Evolutionary conservation across 1,284 basidiomycete genomes (phyloP).

Genomic region (Ganoderma sp.): DNA sequence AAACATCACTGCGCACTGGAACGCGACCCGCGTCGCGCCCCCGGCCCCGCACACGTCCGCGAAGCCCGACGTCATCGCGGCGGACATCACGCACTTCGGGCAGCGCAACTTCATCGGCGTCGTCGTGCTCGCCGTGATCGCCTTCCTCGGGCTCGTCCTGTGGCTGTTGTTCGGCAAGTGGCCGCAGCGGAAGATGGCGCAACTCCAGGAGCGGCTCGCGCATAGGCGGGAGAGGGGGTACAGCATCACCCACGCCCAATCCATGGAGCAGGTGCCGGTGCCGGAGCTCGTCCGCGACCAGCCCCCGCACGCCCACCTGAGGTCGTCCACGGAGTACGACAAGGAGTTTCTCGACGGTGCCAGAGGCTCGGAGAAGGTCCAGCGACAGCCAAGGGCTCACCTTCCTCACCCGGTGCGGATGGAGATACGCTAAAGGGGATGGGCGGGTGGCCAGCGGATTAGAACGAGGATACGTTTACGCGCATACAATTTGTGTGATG

Average conservation of each 20-base stretch:
- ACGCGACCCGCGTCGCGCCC: constrained; percentile 7
- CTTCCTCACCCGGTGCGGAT: constrained; percentile 1
- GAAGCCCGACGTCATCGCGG: constrained; percentile 21
- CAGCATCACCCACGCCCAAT: constrained; percentile 1
- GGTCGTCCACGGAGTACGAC: neutral
- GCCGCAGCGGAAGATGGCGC: constrained; percentile 32
- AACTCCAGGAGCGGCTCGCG: constrained; percentile 13
- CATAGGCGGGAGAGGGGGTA: constrained; percentile 8
- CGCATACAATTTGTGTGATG: constrained; percentile 11
- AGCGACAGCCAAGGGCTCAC: neutral
- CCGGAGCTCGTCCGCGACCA: constrained; percentile 13
- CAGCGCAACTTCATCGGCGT: constrained; percentile 40
- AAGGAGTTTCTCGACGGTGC: neutral
- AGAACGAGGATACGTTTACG: constrained; percentile 12
- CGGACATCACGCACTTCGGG: constrained; percentile 24
- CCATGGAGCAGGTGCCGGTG: constrained; percentile 3
- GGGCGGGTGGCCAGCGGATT: neutral
- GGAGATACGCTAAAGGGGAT: constrained; percentile 19
- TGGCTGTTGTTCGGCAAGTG: constrained; percentile 40
- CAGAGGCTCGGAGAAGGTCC: neutral
- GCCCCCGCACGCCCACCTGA: neutral
- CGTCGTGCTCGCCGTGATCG: constrained; percentile 39
- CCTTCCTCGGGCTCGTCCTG: constrained; percentile 37
- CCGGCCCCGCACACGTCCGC: constrained; percentile 11
- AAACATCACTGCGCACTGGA: neutral